These are phyloP conservation scores for Sequoia sempervirens DNA, from an alignment of 75 land plant species.

Conservation along the genomic window DNA sequence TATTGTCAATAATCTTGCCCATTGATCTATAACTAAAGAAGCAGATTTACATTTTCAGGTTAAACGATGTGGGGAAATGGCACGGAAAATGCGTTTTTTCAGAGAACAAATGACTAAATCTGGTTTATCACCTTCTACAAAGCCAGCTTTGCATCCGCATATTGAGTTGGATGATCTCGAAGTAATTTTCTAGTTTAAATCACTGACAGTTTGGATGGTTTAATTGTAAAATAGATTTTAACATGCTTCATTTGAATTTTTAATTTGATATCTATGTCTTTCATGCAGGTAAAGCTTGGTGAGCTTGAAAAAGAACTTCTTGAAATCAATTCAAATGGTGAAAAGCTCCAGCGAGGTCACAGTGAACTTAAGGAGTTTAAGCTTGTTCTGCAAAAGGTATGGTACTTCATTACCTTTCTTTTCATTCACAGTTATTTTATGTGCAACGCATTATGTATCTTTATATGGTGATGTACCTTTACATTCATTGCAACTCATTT, in stretches of 20 bases:
- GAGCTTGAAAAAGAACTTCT: constrained; percentile 89
- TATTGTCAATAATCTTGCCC: not conserved
- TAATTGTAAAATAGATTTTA: not conserved
- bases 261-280: constrained; percentile 3
- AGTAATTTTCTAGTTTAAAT: constrained; percentile 19
- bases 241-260: not conserved
- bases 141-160: constrained; percentile 21
- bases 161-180: constrained; percentile 76
- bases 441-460: not conserved
- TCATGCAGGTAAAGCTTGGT: constrained; percentile 63
- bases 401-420: not conserved
- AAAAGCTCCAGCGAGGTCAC: constrained; percentile 73
- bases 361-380: constrained; percentile 84
- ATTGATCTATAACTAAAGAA: not conserved
- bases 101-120: constrained; percentile 75
- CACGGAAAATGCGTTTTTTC: constrained; percentile 70
- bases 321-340: constrained; percentile 84
- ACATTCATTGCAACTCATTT: not conserved
- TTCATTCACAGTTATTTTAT: constrained; percentile 3
- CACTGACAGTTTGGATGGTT: not conserved
- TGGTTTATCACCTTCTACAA: constrained; percentile 46
- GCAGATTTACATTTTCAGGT: constrained; percentile 35
- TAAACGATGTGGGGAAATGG: constrained; percentile 90
- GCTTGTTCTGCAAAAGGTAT: constrained; percentile 87
- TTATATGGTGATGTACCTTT: not conserved